Evolutionary conservation across 2,329 filamentous ascomycete species (phyloP).

Genomic region (Albifimbria verrucaria): DNA sequence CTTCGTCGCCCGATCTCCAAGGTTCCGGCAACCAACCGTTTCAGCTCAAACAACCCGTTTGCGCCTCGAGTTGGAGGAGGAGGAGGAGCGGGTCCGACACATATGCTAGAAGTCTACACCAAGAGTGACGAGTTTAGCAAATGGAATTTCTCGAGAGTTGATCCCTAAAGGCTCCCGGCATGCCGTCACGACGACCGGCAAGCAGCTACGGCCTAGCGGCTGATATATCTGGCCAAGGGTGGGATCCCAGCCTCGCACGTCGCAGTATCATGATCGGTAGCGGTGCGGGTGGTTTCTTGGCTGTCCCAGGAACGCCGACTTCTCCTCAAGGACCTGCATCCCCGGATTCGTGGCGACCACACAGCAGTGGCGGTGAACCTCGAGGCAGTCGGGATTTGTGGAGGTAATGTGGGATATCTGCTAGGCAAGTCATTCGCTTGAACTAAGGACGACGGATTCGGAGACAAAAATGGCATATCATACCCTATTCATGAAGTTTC

Average conservation of each 20-base stretch:
- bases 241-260: constrained; percentile 49
- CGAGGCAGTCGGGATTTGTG: constrained; percentile 38
- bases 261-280: constrained; percentile 53
- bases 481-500: too few species aligned
- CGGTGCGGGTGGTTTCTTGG: constrained; percentile 49
- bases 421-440: too few species aligned
- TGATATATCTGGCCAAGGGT: constrained; percentile 45
- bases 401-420: constrained; percentile 25
- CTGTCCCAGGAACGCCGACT: constrained; percentile 37
- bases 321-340: constrained; percentile 8
- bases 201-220: constrained; percentile 58
- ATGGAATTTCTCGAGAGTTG: constrained; percentile 56
- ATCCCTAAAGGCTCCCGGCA: constrained; percentile 25
- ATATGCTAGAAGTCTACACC: constrained; percentile 58
- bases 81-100: constrained; percentile 37
- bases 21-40: constrained; percentile 34
- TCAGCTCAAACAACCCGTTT: constrained; percentile 61
- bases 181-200: constrained; percentile 36
- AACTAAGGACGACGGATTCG: too few species aligned
- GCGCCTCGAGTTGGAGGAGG: constrained; percentile 31
- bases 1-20: constrained; percentile 26
- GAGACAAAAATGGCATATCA: too few species aligned
- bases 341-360: constrained; percentile 24
- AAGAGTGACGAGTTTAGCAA: constrained; percentile 56
- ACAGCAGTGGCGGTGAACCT: constrained; percentile 39